Conservation (phyloP, 2,329 filamentous ascomycete genomes). For the Colletotrichum caudatum region DNA sequence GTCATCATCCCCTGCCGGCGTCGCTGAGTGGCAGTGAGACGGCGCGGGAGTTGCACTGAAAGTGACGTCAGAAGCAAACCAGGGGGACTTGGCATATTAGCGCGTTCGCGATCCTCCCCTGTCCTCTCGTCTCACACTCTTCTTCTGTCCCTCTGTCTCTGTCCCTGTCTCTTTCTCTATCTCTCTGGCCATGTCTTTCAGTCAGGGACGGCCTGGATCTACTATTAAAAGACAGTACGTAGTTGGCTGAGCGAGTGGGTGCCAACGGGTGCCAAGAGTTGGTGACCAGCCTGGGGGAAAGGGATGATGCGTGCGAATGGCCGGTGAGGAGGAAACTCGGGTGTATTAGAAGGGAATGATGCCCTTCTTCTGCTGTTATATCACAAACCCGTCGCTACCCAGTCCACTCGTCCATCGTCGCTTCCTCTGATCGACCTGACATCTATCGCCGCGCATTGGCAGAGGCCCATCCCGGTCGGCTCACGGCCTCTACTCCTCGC, state of each 20-base stretch:
- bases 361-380: background rate
- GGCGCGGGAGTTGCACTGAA: slow-evolving; percentile 4
- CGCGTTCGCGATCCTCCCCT: background rate
- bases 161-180: background rate
- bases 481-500: no score
- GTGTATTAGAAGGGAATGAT: background rate
- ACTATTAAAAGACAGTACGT: background rate
- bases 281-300: background rate
- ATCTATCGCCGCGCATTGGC: background rate
- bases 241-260: background rate
- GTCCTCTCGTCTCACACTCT: background rate
- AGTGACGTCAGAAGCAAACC: slow-evolving; percentile 26
- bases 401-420: background rate
- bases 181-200: background rate
- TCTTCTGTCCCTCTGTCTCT: background rate
- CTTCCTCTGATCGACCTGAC: background rate
- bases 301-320: background rate
- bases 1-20: background rate
- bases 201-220: slow-evolving; percentile 1
- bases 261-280: slow-evolving; percentile 12
- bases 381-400: background rate
- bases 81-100: slow-evolving; percentile 26
- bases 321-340: background rate
- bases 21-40: background rate
- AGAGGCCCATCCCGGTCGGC: background rate